Base-by-base conservation (phyloP, 1,284 basidiomycete species). In the Tilletia walkeri region DNA sequence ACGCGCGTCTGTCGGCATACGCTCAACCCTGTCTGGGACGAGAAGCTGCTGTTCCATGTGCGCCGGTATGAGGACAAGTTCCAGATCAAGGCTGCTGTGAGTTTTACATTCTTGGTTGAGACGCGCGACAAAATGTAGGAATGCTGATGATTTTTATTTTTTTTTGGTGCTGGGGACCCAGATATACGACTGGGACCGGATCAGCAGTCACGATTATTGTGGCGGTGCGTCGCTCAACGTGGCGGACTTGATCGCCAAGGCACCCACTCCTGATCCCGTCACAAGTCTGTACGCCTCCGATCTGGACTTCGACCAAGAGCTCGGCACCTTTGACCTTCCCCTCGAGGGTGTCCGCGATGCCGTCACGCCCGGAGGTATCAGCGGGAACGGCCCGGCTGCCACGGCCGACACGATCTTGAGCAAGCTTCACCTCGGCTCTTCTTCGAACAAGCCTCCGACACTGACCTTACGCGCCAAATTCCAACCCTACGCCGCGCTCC, bases 1-100 rank as follows among this genome's bases (percentile, higher is more conserved):
- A 97, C 94, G 0, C 90, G 93, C 9, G 84, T 86, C 36, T 81
- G 82, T 6, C 80, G 84, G 1, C 84, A 84, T 73, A 84, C 84
- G 1, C 88, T 94, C 72, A 94, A 93, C 82, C 95, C 95, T 0
- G 87, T 88, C 0, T 99, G 95, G 93, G 92, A 98, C 76, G 94
- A 98, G 85, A 95, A 95, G 84, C 87, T 99, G 1, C 87, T 97
- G 24, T 97, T 98, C 87, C 95, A 97, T 83, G 95, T 98, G 3
- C 89, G 93, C 34, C 86, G 90, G 6, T 92, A 94, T 79, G 95
- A 99, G 83, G 89, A 88, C 9, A 81, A 87, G 66, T 84, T 74
- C 56, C 73, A 75, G 53, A 63, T 75, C 65, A 80, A 80, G 48
- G 59, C 59, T 38, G 59, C 59, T 38, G 59, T 63, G 59, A 63